phyloP scores from a whole-genome alignment of 176 grass and related monocot genomes.

The Bromus sterilis region DNA sequence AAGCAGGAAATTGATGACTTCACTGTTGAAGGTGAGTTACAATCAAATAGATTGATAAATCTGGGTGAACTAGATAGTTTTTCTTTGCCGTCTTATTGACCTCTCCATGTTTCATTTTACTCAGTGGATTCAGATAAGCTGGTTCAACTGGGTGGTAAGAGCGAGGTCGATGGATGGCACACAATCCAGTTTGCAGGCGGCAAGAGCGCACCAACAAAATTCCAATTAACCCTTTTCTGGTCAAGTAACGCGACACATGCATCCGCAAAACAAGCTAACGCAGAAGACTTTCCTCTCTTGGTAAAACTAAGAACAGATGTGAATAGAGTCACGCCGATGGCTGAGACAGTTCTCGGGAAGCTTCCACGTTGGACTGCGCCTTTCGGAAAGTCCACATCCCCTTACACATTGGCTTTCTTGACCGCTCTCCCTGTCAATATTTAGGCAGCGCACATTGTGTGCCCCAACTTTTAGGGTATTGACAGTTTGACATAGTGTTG shows the following conservation, averaged over 20 bases:
- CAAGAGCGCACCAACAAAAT: constrained; percentile 74
- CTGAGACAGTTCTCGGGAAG: constrained; percentile 50
- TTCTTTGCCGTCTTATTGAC: not conserved
- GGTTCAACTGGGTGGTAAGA: constrained; percentile 53
- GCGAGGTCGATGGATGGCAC: constrained; percentile 65
- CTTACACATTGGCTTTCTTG: constrained; percentile 74
- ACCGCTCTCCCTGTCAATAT: constrained; percentile 66
- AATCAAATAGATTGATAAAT: not conserved
- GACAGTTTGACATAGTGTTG: not conserved
- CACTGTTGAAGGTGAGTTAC: constrained; percentile 51
- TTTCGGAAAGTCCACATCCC: constrained; percentile 79
- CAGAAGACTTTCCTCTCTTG: constrained; percentile 24
- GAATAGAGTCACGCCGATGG: constrained; percentile 54
- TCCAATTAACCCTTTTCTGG: constrained; percentile 69
- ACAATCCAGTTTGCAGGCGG: constrained; percentile 88
- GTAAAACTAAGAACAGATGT: constrained; percentile 79
- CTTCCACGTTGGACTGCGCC: constrained; percentile 74
- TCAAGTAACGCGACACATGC: constrained; percentile 12
- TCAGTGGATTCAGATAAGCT: constrained; percentile 55
- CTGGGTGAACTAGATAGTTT: not conserved
- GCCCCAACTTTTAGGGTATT: not conserved
- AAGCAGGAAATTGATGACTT: constrained; percentile 72
- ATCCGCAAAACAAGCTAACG: not conserved
- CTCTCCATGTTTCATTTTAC: not conserved
- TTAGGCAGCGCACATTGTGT: constrained; percentile 23